Base-by-base conservation (phyloP, 495 filamentous ascomycete genomes). In the Penicillium argentinense region DNA sequence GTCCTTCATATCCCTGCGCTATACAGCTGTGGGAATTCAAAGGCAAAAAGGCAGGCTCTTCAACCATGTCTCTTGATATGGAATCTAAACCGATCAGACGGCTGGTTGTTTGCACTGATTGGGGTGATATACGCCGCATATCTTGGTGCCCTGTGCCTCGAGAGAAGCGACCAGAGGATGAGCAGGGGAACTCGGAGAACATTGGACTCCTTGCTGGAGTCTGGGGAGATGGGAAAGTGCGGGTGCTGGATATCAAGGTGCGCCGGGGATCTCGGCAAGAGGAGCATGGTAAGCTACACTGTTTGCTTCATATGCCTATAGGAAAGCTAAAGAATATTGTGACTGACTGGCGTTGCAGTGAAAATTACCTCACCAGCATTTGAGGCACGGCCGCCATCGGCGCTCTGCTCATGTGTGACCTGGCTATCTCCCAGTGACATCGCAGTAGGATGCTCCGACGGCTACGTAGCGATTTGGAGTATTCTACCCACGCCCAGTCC, bases 341-440 rank as follows among this genome's bases (percentile, higher is more conserved):
- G 7, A 49, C n/a, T n/a, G n/a, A n/a, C n/a, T n/a, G n/a, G n/a
- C n/a, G n/a, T n/a, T n/a, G n/a, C n/a, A 78, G 75, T 79, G 22
- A 70, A 76, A 52, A 56, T 82, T 14, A 40, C 58, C 5, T 56
- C 69, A n/a, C 73, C 80, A 0, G 73, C 76, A 12, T 86, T 86
- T 52, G 72, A 78, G 38, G 68, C 73, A 3, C 70, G 60, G 33
- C 63, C 75, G 0, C 59, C 75, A 5, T 63, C 65, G 7, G 79
- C 76, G 1, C 59, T 87, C 26, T 81, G 73, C 53, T 84, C 83
- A 9, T 80, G 72, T 48, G 42, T 87, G 26, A 60, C 74, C 41
- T 89, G 85, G 85, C 64, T 86, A 17, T 84, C 83, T 3, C 63
- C 71, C 8, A 79, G 69, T 34, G 69, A 79, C 36, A 67, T 89